phyloP scores from a whole-genome alignment of 305 asterid species.

The Fraxinus velutina region DNA sequence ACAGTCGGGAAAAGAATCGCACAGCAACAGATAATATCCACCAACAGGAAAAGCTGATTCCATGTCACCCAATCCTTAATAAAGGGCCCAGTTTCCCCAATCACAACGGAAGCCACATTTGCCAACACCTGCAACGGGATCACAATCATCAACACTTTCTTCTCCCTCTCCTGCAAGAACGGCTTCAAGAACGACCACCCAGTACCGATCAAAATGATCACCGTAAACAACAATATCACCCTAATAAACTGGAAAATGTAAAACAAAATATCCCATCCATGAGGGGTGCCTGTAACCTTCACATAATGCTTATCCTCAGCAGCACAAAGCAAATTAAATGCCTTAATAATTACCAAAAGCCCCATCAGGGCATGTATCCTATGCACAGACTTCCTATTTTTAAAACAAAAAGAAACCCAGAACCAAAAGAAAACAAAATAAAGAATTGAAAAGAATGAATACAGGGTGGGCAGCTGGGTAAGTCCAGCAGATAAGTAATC shows the following conservation, averaged over 20 bases:
- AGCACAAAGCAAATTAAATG: constrained; percentile 77
- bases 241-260: constrained; percentile 88
- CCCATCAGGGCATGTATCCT: constrained; percentile 88
- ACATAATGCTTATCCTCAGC: constrained; percentile 98
- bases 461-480: constrained; percentile 75
- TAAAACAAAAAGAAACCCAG: constrained; percentile 56
- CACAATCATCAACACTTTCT: constrained; percentile 98
- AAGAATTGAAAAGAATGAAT: constrained; percentile 53
- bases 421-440: constrained; percentile 59
- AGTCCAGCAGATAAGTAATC: constrained; percentile 84
- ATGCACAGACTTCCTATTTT: constrained; percentile 65
- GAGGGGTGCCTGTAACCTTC: constrained; percentile 93
- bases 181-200: constrained; percentile 99
- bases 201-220: constrained; percentile 85
- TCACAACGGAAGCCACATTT: constrained; percentile 77
- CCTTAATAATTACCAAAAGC: constrained; percentile 70
- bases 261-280: constrained; percentile 98
- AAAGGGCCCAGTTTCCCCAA: constrained; percentile 96
- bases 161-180: constrained; percentile 93
- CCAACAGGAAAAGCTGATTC: constrained; percentile 89
- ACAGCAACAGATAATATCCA: constrained; percentile 87
- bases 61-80: constrained; percentile 96
- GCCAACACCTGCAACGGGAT: constrained; percentile 96
- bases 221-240: constrained; percentile 85
- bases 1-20: constrained; percentile 93